Percentiles rank a stretch among this genome's conserved stretches.
These are phyloP conservation scores for Stentor roeselii DNA, from an alignment of 73 alveolate genomes.

Conservation along the genomic window DNA sequence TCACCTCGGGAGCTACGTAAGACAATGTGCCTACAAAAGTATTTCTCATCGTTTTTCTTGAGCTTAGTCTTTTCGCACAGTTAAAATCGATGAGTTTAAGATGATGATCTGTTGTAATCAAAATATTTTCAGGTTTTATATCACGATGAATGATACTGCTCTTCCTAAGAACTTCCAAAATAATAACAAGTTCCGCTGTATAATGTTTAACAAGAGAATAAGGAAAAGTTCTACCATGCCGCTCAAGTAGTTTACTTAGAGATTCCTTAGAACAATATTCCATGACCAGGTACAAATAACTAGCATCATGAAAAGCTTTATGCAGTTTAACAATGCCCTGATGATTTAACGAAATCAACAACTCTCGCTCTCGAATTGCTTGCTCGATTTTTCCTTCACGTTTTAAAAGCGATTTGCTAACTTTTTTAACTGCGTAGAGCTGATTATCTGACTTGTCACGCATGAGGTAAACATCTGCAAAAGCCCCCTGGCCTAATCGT, in stretches of 20 bases:
- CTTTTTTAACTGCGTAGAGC: background rate
- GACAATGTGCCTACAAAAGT: slow-evolving; percentile 71
- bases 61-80: slow-evolving; percentile 26
- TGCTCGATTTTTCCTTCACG: background rate
- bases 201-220: slow-evolving; percentile 29
- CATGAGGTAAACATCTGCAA: too few species aligned
- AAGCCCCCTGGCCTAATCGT: too few species aligned
- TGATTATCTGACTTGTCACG: too few species aligned
- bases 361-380: background rate
- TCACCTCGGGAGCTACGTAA: slow-evolving; percentile 68
- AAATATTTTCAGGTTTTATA: slow-evolving; percentile 88
- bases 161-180: slow-evolving; percentile 34
- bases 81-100: slow-evolving; percentile 87
- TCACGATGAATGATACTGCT: slow-evolving; percentile 65
- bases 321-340: slow-evolving; percentile 37
- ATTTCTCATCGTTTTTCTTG: too few species aligned
- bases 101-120: slow-evolving; percentile 68
- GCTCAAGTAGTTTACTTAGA: slow-evolving; percentile 21
- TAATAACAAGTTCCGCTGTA: slow-evolving; percentile 38
- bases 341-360: slow-evolving; percentile 16
- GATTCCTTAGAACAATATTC: slow-evolving; percentile 25
- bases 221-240: slow-evolving; percentile 28
- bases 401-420: background rate
- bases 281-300: slow-evolving; percentile 31
- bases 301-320: slow-evolving; percentile 28